Conservation (phyloP, 1,139 yeast species). For the Lodderomyces pseudojiufengensis region DNA sequence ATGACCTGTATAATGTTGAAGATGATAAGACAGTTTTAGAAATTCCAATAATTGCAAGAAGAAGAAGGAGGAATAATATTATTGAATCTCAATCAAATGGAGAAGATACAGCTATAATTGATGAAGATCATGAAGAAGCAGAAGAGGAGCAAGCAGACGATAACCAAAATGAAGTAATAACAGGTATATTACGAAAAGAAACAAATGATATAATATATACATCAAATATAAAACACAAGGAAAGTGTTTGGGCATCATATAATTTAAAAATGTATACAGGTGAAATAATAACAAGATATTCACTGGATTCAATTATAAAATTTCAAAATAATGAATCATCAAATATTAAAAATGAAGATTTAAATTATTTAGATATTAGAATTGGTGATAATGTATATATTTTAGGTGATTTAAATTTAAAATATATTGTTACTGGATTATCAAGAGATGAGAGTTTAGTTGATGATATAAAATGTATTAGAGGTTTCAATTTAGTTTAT, state of each 20-base stretch:
- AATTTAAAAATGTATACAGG: constrained; percentile 39
- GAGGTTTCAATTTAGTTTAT: constrained; percentile 55
- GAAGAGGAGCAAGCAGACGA: no score
- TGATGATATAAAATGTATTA: constrained; percentile 41
- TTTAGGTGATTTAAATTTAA: constrained; percentile 13
- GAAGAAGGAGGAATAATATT: constrained; percentile 10
- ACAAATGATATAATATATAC: constrained; percentile 17
- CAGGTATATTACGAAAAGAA: constrained; percentile 20
- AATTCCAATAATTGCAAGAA: constrained; percentile 7
- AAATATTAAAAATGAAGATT: constrained; percentile 26
- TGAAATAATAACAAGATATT: constrained; percentile 17
- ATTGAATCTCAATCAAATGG: constrained; percentile 12
- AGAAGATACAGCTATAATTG: constrained; percentile 4
- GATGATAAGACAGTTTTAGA: constrained; percentile 3
- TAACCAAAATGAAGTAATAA: constrained; percentile 1
- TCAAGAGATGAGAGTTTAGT: constrained; percentile 14
- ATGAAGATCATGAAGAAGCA: constrained; percentile 5
- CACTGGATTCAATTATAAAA: constrained; percentile 25
- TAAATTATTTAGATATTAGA: constrained; percentile 32
- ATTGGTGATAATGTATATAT: constrained; percentile 31
- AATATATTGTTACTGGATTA: constrained; percentile 46
- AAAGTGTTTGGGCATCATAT: constrained; percentile 37
- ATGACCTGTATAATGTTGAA: neutral
- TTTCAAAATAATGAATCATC: constrained; percentile 25
- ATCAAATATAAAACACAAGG: constrained; percentile 16